These are phyloP conservation scores for Gaertneriomyces sp. DNA, from an alignment of 192 early-diverging fungal genomes.

Conservation along the genomic window DNA sequence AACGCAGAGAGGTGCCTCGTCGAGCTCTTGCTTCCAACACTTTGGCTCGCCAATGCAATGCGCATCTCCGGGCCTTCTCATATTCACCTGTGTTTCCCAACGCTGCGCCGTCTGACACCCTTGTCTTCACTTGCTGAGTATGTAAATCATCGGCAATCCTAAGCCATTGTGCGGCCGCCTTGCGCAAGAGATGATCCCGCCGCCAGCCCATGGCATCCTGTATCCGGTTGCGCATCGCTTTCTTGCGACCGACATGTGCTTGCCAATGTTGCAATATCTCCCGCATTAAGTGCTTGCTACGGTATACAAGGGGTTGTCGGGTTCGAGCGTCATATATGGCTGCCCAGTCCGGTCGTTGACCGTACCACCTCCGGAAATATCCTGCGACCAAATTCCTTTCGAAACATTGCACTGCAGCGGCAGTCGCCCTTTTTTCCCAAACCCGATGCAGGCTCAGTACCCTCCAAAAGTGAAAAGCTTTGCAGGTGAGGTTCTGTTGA, in stretches of 20 bases:
- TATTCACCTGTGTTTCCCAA: no score
- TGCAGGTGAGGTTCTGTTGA: no score
- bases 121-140: no score
- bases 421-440: no score
- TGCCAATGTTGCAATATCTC: conserved; percentile 10
- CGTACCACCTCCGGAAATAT: conserved; percentile 5
- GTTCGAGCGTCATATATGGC: conserved; percentile 4
- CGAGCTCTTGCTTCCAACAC: no score
- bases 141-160: background rate
- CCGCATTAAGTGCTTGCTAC: conserved; percentile 9
- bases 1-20: no score
- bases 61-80: no score
- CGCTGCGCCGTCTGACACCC: no score
- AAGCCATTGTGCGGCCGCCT: conserved; percentile 11
- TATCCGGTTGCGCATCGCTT: conserved; percentile 3
- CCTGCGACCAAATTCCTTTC: background rate
- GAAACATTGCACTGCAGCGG: no score
- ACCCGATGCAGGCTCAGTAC: no score
- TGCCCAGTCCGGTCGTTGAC: conserved; percentile 9
- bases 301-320: conserved; percentile 6
- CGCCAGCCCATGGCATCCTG: conserved; percentile 20
- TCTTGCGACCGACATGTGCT: background rate
- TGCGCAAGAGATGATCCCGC: conserved; percentile 7
- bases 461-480: no score
- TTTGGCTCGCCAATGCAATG: no score